Evolutionary conservation across 208 protist genomes (phyloP).

Genomic region (Zelonia costaricensis): DNA sequence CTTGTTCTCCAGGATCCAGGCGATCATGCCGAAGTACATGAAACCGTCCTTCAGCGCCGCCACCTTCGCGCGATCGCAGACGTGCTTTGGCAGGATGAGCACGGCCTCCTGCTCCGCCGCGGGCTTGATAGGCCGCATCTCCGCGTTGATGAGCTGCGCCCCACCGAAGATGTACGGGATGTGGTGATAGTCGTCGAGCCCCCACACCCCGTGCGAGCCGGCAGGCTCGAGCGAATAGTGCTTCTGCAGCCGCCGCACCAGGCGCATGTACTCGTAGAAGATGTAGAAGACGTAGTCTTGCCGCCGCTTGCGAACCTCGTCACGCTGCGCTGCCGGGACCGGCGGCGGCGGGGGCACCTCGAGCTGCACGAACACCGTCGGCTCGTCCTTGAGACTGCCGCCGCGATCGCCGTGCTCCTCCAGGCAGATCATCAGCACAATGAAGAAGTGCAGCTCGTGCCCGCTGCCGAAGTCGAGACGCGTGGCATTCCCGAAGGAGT

Average conservation of each 20-base stretch:
- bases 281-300: constrained; percentile 84
- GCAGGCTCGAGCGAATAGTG: constrained; percentile 96
- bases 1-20: constrained; percentile 88
- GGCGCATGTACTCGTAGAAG: constrained; percentile 92
- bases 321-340: constrained; percentile 28
- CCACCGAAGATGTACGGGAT: constrained; percentile 97
- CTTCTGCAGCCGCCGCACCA: constrained; percentile 90
- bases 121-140: constrained; percentile 27
- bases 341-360: constrained; percentile 35
- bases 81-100: constrained; percentile 79
- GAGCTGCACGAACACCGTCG: constrained; percentile 33
- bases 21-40: constrained; percentile 79
- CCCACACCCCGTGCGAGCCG: constrained; percentile 98
- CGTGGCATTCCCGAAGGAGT: constrained; percentile 95
- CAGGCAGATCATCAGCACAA: constrained; percentile 92
- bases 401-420: constrained; percentile 68
- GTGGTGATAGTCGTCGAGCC: constrained; percentile 99
- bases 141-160: constrained; percentile 92
- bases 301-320: constrained; percentile 45
- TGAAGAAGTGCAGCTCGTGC: constrained; percentile 98
- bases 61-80: constrained; percentile 55
- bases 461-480: constrained; percentile 99
- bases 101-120: constrained; percentile 37
- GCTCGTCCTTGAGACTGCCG: constrained; percentile 37
- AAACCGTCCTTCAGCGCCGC: constrained; percentile 37